Base-by-base conservation (phyloP, 306 rosid genomes). In the Canavalia gladiata region DNA sequence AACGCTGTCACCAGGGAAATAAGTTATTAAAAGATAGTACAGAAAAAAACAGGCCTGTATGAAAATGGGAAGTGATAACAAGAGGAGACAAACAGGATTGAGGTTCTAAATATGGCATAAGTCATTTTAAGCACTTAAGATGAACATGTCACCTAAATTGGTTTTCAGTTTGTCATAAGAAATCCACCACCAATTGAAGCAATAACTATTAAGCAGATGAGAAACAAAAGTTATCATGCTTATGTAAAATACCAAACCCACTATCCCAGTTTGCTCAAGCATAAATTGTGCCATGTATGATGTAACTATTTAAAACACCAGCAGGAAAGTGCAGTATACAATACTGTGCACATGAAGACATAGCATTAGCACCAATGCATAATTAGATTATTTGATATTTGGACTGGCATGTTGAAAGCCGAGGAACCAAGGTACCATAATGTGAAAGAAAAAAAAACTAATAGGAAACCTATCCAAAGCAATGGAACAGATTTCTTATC, bases 1-100 rank as follows among this genome's bases (percentile, higher is more conserved):
- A 93, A 66, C 98, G 94, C 99, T 93, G 92, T 77, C 67, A 57
- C 86, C 84, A 69, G 29, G 82, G 78, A 78, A 87, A 78, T 37
- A 12, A 56, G 52, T 75, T 65, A 81, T 49, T 57, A 6, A 76
- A 45, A 57, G 5, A 77, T 81, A 58, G 41, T 37, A 54, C 65
- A 77, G 8, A 55, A 74, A 39, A 46, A 52, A 35, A 70, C 8
- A 47, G 12, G 77, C 68, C 11, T 8, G 5, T 11, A 62, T n/a
- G 9, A 59, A 25, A 49, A 42, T 28, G 30, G 5, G 43, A 60
- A 7, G 68, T 25, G 63, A 47, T 31, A 72, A 45, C 65, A 51
- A 35, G 41, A 45, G 49, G 25, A 68, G 46, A 34, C 52, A 47
- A 35, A 18, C 29, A 33, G 42, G 54, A 65, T 5, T 64, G 30